Percentiles rank a stretch among this genome's conserved stretches.
Evolutionary conservation across 2,329 filamentous ascomycete species (phyloP).

Genomic region (Pseudogymnoascus sp.): DNA sequence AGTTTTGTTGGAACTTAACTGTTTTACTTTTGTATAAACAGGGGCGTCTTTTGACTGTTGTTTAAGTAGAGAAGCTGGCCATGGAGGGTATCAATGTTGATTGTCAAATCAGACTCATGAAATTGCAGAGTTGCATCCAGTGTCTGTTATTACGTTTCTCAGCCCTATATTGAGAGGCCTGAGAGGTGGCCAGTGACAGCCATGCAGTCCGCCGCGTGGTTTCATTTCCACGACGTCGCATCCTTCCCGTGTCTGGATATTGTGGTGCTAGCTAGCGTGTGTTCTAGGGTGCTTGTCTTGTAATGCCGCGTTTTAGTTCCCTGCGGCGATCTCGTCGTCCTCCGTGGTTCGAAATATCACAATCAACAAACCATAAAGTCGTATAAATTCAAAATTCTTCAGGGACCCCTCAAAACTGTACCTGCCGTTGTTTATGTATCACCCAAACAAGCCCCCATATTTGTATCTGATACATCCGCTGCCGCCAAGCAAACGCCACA

Average conservation of each 20-base stretch:
- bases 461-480: neutral
- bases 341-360: neutral
- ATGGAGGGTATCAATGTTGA: neutral
- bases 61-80: neutral
- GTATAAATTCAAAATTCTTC: neutral
- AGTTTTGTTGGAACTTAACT: neutral
- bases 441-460: neutral
- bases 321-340: neutral
- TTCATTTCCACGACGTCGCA: constrained; percentile 1
- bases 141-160: neutral
- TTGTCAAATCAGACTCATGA: neutral
- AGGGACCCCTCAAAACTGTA: neutral
- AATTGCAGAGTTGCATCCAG: neutral
- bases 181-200: neutral
- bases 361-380: neutral
- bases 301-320: neutral
- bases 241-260: neutral
- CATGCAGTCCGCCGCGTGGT: neutral
- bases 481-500: neutral
- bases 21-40: constrained; percentile 8
- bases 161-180: neutral
- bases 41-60: neutral
- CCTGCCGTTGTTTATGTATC: neutral
- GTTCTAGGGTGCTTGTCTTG: neutral
- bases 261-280: neutral